Percentiles rank a stretch among this genome's conserved stretches.
These are phyloP conservation scores for Rhizopus arrhizus DNA, from an alignment of 371 early-diverging fungal genomes.

Conservation along the genomic window DNA sequence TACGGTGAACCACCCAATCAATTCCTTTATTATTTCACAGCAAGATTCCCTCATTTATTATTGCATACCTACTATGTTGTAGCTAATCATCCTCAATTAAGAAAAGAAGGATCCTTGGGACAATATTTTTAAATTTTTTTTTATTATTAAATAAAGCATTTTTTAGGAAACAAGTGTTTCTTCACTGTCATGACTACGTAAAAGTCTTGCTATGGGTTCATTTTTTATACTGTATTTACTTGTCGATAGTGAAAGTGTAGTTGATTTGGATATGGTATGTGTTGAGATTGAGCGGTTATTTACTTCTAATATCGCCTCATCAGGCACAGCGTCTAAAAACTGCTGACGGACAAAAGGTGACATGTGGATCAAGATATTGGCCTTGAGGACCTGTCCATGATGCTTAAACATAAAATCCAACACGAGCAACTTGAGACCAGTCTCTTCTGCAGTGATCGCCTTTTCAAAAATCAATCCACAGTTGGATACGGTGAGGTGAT, in stretches of 20 bases:
- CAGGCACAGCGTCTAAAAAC: slow-evolving; percentile 49
- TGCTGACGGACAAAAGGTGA: slow-evolving; percentile 35
- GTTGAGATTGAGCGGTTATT: slow-evolving; percentile 16
- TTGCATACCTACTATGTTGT: slow-evolving; percentile 73
- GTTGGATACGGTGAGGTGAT: slow-evolving; percentile 51
- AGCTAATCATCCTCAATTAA: slow-evolving; percentile 54
- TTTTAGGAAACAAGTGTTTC: slow-evolving; percentile 2
- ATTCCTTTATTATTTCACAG: slow-evolving; percentile 86
- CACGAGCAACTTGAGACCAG: slow-evolving; percentile 54
- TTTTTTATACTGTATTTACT: slow-evolving; percentile 2
- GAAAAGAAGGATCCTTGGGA: slow-evolving; percentile 66
- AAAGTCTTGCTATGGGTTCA: neutral
- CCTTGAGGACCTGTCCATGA: slow-evolving; percentile 57
- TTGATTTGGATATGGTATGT: neutral
- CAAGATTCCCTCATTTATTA: slow-evolving; percentile 87
- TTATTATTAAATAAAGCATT: slow-evolving; percentile 1
- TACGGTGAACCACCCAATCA: slow-evolving; percentile 90
- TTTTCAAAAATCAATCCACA: slow-evolving; percentile 64
- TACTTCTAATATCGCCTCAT: slow-evolving; percentile 48
- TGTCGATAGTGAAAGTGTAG: neutral
- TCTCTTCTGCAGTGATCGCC: slow-evolving; percentile 58
- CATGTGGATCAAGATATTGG: slow-evolving; percentile 53
- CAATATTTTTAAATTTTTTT: slow-evolving; percentile 58
- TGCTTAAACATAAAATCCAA: slow-evolving; percentile 61
- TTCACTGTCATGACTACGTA: slow-evolving; percentile 6